Evolutionary conservation across 306 rosid genomes (phyloP).

Genomic region (Begonia masoniana): DNA sequence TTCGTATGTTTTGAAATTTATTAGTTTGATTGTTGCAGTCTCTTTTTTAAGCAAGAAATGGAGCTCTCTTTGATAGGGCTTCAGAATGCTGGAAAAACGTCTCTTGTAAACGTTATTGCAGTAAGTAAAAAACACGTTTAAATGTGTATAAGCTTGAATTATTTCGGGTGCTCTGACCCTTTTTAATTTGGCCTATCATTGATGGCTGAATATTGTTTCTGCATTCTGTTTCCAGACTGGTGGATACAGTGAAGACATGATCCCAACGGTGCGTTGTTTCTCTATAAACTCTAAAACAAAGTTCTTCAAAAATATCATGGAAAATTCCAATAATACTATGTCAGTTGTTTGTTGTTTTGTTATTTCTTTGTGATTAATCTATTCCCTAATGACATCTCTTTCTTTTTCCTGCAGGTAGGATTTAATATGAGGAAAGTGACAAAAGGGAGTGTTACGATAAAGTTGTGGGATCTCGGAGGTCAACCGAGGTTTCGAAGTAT

Average conservation of each 20-base stretch:
- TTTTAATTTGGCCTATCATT: slow-evolving; percentile 4
- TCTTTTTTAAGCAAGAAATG: slow-evolving; percentile 60
- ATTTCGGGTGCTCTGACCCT: not conserved
- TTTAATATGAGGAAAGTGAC: slow-evolving; percentile 54
- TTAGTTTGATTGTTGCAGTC: slow-evolving; percentile 8
- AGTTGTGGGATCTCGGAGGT: slow-evolving; percentile 59
- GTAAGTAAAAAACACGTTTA: slow-evolving; percentile 20
- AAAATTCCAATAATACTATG: not conserved
- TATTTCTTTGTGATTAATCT: too few relatives aligned
- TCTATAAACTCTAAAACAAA: not conserved
- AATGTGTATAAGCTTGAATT: not conserved
- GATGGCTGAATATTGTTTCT: slow-evolving; percentile 12
- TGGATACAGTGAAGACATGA: slow-evolving; percentile 57
- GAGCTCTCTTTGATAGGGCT: slow-evolving; percentile 52
- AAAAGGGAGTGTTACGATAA: slow-evolving; percentile 47
- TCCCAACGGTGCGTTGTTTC: slow-evolving; percentile 39
- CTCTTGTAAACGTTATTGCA: slow-evolving; percentile 48
- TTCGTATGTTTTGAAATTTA: too few relatives aligned
- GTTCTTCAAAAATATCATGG: too few relatives aligned
- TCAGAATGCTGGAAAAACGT: slow-evolving; percentile 57
- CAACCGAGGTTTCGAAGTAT: slow-evolving; percentile 52
- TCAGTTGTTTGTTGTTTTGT: not conserved
- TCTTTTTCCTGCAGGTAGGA: slow-evolving; percentile 35
- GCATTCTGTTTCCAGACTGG: slow-evolving; percentile 25
- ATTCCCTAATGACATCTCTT: not conserved